These are phyloP conservation scores for Xylaria telfairii DNA, from an alignment of 495 filamentous ascomycete species.

Conservation along the genomic window DNA sequence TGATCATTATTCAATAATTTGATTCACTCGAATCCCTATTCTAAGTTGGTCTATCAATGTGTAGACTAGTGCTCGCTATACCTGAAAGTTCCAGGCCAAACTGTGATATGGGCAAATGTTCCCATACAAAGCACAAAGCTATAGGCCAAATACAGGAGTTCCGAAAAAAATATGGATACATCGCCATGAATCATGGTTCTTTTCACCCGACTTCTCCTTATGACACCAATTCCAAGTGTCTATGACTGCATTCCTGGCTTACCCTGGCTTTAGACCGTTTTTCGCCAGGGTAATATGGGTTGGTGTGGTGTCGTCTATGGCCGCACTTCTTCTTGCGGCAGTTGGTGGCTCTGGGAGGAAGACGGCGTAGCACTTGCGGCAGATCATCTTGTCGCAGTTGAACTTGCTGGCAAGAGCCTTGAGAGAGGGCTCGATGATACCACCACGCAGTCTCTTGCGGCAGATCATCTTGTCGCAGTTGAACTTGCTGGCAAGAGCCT, in stretches of 20 bases:
- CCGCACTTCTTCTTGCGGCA: constrained; percentile 99
- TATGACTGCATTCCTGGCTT: not conserved
- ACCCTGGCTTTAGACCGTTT: not conserved
- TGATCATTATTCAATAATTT: not conserved
- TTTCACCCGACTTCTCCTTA: not conserved
- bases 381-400: constrained; percentile 84
- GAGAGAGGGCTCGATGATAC: constrained; percentile 98
- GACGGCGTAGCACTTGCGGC: constrained; percentile 99
- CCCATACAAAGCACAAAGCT: not conserved
- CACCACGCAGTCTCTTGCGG: constrained; percentile 88
- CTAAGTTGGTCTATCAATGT: not conserved
- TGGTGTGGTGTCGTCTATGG: constrained; percentile 7
- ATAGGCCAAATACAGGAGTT: not conserved
- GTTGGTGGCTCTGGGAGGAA: constrained; percentile 98
- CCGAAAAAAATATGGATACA: not conserved
- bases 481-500: constrained; percentile 97
- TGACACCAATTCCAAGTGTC: constrained; percentile 3
- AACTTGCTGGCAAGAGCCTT: constrained; percentile 97
- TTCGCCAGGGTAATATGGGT: not conserved
- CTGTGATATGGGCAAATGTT: not conserved
- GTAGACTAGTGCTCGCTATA: not conserved
- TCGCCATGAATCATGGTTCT: not conserved
- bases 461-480: constrained; percentile 71
- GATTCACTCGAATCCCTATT: not conserved
- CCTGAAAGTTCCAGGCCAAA: not conserved